Percentiles rank a stretch among this genome's conserved stretches.
phyloP scores from a whole-genome alignment of 148 eudicot species.

The Drosera capensis region DNA sequence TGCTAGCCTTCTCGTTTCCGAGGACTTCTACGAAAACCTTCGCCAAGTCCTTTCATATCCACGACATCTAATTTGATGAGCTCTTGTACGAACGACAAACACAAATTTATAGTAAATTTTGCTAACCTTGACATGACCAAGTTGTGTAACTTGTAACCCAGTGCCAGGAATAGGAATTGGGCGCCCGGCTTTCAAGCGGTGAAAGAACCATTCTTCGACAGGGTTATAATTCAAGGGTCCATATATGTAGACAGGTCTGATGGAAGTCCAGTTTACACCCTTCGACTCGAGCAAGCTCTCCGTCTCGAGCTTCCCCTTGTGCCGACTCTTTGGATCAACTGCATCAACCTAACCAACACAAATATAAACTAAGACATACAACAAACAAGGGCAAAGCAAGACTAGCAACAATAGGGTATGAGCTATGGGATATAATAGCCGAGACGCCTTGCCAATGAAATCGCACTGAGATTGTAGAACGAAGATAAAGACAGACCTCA shows the following conservation, averaged over 20 bases:
- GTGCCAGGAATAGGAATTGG: slow-evolving; percentile 91
- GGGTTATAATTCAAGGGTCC: slow-evolving; percentile 99
- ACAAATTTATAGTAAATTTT: too few relatives aligned
- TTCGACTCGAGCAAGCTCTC: slow-evolving; percentile 51
- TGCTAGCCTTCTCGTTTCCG: slow-evolving; percentile 76
- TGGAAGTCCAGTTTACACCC: slow-evolving; percentile 71
- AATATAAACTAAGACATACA: slow-evolving; percentile 1
- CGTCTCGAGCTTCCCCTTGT: slow-evolving; percentile 95
- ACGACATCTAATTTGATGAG: too few relatives aligned
- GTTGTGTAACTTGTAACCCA: slow-evolving; percentile 75
- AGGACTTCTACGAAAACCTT: slow-evolving; percentile 66
- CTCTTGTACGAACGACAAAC: too few relatives aligned
- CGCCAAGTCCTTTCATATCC: slow-evolving; percentile 56
- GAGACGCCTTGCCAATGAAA: too few relatives aligned
- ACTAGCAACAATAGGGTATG: too few relatives aligned
- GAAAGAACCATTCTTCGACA: slow-evolving; percentile 99
- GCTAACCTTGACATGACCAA: slow-evolving; percentile 90
- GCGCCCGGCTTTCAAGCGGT: slow-evolving; percentile 92
- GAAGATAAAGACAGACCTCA: slow-evolving; percentile 65
- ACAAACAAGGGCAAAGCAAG: too few relatives aligned
- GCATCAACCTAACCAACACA: slow-evolving; percentile 49
- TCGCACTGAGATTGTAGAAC: too few relatives aligned
- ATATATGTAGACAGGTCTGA: slow-evolving; percentile 92
- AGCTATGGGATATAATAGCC: too few relatives aligned
- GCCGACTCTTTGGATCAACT: slow-evolving; percentile 97